These are phyloP conservation scores for Ampelomyces quisqualis DNA, from an alignment of 2,329 filamentous ascomycete species.

Conservation along the genomic window DNA sequence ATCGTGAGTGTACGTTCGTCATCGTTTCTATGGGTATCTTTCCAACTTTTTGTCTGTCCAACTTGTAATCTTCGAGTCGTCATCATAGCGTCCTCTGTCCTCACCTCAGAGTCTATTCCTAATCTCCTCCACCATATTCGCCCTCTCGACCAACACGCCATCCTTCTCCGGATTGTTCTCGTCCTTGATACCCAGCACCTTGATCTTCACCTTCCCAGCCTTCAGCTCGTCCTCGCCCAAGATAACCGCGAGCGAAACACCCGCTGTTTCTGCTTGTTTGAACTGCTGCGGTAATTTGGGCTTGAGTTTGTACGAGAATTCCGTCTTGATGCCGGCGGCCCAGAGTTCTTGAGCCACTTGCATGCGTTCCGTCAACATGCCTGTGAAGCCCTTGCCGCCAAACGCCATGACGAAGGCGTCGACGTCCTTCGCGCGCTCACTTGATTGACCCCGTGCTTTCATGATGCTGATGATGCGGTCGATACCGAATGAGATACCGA, in stretches of 20 bases:
- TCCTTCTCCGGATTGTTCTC: slow-evolving; percentile 90
- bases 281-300: slow-evolving; percentile 88
- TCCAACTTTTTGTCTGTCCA: slow-evolving; percentile 6
- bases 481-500: slow-evolving; percentile 90
- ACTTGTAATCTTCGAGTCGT: neutral
- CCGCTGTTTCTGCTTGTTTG: slow-evolving; percentile 78
- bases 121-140: slow-evolving; percentile 64
- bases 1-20: neutral
- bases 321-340: slow-evolving; percentile 87
- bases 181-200: slow-evolving; percentile 71
- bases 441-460: slow-evolving; percentile 70
- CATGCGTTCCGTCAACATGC: slow-evolving; percentile 81
- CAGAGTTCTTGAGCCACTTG: slow-evolving; percentile 73
- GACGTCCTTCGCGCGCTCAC: slow-evolving; percentile 68
- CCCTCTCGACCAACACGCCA: slow-evolving; percentile 70
- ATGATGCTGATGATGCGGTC: slow-evolving; percentile 94
- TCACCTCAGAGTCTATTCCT: slow-evolving; percentile 49
- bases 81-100: neutral
- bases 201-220: slow-evolving; percentile 81
- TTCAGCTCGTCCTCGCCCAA: slow-evolving; percentile 88
- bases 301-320: slow-evolving; percentile 88
- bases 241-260: slow-evolving; percentile 83
- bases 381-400: slow-evolving; percentile 80
- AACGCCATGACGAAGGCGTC: slow-evolving; percentile 97
- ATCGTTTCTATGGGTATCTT: slow-evolving; percentile 20